Evolutionary conservation across 2,329 filamentous ascomycete species (phyloP).

Genomic region (Phyllosticta capitalensis): DNA sequence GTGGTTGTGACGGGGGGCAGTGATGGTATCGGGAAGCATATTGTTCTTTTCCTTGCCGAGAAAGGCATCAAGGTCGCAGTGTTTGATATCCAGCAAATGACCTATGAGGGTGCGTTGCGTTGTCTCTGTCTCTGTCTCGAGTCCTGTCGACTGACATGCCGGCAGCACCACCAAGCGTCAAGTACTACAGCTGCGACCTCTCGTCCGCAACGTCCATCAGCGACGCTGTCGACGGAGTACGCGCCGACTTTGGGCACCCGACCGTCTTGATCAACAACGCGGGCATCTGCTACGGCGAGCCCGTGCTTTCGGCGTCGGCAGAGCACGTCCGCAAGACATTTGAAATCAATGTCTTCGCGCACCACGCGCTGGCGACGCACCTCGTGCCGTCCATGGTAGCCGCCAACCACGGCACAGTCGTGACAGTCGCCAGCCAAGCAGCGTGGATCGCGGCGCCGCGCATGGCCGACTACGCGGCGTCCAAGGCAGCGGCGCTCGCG

Average conservation of each 20-base stretch:
- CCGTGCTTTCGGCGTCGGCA: constrained; percentile 49
- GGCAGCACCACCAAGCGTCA: constrained; percentile 43
- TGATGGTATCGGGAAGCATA: constrained; percentile 59
- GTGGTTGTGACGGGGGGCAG: constrained; percentile 67
- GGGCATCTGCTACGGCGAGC: constrained; percentile 52
- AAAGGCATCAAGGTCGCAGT: constrained; percentile 59
- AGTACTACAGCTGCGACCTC: constrained; percentile 63
- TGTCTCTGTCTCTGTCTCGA: not conserved
- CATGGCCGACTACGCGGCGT: constrained; percentile 54
- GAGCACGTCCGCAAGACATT: constrained; percentile 57
- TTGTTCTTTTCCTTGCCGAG: constrained; percentile 57
- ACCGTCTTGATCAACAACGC: constrained; percentile 67
- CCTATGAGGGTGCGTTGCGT: constrained; percentile 36
- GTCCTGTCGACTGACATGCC: not conserved
- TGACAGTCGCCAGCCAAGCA: constrained; percentile 58
- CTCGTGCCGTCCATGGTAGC: constrained; percentile 58
- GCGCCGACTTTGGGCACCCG: constrained; percentile 49
- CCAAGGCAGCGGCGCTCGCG: constrained; percentile 55
- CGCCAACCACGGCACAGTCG: constrained; percentile 61
- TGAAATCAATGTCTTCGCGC: constrained; percentile 59
- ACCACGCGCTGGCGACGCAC: constrained; percentile 56
- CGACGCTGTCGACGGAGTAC: constrained; percentile 44
- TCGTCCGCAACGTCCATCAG: constrained; percentile 47
- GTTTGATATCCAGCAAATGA: constrained; percentile 57
- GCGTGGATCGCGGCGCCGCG: constrained; percentile 51